Evolutionary conservation across 23 red algal species (phyloP).

Genomic region (Gracilaria gracilis): DNA sequence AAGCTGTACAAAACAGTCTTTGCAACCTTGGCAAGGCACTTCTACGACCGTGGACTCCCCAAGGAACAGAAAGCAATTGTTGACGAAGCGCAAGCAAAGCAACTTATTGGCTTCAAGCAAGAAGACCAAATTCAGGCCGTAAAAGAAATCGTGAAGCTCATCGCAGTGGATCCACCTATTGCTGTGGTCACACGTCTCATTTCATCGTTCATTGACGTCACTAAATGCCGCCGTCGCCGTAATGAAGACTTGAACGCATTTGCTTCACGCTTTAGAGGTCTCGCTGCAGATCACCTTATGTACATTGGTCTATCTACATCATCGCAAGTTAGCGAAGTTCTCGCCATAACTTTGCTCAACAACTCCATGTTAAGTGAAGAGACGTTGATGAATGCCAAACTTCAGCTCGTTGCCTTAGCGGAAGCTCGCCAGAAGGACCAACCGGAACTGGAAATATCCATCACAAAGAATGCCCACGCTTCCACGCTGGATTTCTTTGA

Average conservation of each 20-base stretch:
- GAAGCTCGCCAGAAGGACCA: conserved; percentile 12
- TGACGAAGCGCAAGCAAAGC: not conserved
- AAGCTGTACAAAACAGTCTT: conserved; percentile 6
- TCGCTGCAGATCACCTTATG: conserved; percentile 21
- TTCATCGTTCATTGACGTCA: conserved; percentile 2
- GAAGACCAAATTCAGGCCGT: conserved; percentile 6
- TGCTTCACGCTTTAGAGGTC: not conserved
- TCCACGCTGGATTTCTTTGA: not conserved
- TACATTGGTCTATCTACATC: not conserved
- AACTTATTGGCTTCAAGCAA: not conserved
- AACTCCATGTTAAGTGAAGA: conserved; percentile 10
- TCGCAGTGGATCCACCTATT: not conserved
- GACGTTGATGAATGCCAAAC: conserved; percentile 30
- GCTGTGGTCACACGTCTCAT: not conserved
- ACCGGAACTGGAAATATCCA: not conserved
- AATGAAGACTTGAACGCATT: not conserved
- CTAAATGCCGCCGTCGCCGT: not conserved
- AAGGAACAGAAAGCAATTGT: not conserved
- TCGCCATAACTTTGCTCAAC: conserved; percentile 33
- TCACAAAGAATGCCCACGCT: not conserved
- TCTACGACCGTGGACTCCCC: not conserved
- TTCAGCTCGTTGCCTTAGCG: conserved; percentile 29
- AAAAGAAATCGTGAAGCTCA: not conserved
- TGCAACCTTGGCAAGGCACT: conserved; percentile 4
- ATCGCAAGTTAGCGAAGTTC: conserved; percentile 22